Evolutionary conservation across 2,329 filamentous ascomycete species (phyloP).

Genomic region (Cryphonectria radicalis): DNA sequence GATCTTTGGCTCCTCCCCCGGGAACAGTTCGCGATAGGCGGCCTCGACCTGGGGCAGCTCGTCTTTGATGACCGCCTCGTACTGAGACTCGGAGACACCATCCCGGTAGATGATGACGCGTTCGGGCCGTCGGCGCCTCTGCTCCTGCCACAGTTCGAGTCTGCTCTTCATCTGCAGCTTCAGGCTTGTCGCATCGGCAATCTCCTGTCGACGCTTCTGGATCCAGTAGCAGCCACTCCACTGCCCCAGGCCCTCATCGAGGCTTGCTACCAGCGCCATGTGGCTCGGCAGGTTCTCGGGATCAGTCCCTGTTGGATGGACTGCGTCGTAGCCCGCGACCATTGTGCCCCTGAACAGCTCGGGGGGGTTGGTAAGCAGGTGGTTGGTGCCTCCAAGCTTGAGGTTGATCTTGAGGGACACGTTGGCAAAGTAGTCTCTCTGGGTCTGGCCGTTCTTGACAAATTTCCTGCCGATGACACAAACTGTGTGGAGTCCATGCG

Average conservation of each 20-base stretch:
- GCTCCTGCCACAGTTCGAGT: conserved; percentile 67
- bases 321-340: conserved; percentile 87
- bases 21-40: conserved; percentile 56
- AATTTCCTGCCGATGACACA: conserved; percentile 52
- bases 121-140: conserved; percentile 64
- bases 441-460: background rate
- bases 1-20: conserved; percentile 59
- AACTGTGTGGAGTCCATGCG: conserved; percentile 69
- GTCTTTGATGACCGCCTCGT: conserved; percentile 65
- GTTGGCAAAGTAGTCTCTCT: conserved; percentile 66
- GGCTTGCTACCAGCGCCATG: conserved; percentile 78
- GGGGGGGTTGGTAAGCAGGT: conserved; percentile 55
- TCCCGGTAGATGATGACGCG: conserved; percentile 82
- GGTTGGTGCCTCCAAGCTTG: conserved; percentile 76
- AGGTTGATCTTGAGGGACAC: conserved; percentile 80
- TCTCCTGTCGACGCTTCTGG: conserved; percentile 70
- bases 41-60: conserved; percentile 70
- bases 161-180: conserved; percentile 31
- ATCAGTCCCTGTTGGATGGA: conserved; percentile 75
- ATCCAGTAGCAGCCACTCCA: conserved; percentile 77
- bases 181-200: conserved; percentile 64
- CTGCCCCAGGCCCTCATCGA: conserved; percentile 71
- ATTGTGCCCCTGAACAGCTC: conserved; percentile 71
- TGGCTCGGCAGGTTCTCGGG: conserved; percentile 68
- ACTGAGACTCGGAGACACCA: conserved; percentile 88